A percentile compares a stretch with the other conserved stretches of the same genome.
These are phyloP conservation scores for Barnettozyma sucrosica DNA, from an alignment of 805 yeast species.

Conservation along the genomic window DNA sequence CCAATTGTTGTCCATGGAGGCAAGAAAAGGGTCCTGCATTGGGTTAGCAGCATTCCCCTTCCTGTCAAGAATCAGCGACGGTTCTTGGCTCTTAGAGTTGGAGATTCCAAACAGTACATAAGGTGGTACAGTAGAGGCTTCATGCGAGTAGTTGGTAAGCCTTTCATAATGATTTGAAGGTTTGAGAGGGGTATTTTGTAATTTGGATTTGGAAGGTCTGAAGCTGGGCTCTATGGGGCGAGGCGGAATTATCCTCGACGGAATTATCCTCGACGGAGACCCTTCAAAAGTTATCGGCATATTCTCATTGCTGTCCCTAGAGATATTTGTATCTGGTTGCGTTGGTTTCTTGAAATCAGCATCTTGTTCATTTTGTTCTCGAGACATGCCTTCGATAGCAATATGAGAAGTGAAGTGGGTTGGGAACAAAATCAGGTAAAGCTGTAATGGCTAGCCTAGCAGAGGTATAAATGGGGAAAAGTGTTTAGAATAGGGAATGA, in stretches of 20 bases:
- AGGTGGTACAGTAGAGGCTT: conserved; percentile 50
- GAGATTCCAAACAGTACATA: conserved; percentile 54
- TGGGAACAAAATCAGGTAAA: neutral
- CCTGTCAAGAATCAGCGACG: conserved; percentile 4
- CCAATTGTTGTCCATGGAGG: conserved; percentile 43
- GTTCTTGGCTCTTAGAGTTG: conserved; percentile 23
- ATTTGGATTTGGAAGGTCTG: neutral
- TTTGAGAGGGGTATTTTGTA: neutral
- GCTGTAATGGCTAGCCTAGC: neutral
- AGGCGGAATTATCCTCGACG: neutral
- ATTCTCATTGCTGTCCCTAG: neutral
- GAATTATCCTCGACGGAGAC: neutral
- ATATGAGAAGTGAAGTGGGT: neutral
- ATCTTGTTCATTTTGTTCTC: neutral
- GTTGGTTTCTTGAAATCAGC: neutral
- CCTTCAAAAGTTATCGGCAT: neutral
- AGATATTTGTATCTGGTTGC: neutral
- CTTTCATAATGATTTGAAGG: conserved; percentile 14
- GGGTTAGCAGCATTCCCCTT: neutral
- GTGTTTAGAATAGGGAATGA: no score
- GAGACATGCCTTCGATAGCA: neutral
- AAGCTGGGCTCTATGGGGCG: neutral
- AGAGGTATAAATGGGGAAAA: neutral
- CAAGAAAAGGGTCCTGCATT: conserved; percentile 30
- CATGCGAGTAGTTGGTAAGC: conserved; percentile 31